Percentiles rank a stretch among this genome's conserved stretches.
phyloP scores from a whole-genome alignment of 768 basidiomycete species.

The Agrocybe pediades region DNA sequence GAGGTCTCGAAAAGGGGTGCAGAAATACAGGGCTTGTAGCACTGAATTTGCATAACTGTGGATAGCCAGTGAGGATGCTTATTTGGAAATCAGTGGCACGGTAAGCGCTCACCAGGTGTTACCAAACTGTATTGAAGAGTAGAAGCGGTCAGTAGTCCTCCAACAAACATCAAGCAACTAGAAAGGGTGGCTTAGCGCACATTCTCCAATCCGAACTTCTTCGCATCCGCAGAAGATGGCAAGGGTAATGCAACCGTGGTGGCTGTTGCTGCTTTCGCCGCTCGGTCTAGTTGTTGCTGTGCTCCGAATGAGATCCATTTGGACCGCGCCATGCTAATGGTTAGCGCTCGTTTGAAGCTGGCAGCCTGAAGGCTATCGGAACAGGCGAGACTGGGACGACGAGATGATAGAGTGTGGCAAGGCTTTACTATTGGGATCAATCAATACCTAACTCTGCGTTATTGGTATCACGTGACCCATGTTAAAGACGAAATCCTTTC shows the following conservation, averaged over 20 bases:
- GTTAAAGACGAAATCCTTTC: no score
- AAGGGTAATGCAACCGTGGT: slow-evolving; percentile 30
- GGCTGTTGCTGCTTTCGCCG: slow-evolving; percentile 21
- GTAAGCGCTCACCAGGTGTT: slow-evolving; percentile 79
- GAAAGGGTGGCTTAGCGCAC: slow-evolving; percentile 49
- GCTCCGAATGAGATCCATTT: slow-evolving; percentile 39
- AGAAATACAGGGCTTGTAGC: slow-evolving; percentile 95
- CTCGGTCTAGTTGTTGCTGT: slow-evolving; percentile 26
- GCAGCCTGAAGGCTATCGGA: slow-evolving; percentile 5
- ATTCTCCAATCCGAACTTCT: slow-evolving; percentile 97
- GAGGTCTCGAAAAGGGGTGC: slow-evolving; percentile 89
- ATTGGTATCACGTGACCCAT: slow-evolving; percentile 1
- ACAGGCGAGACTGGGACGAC: slow-evolving; percentile 5
- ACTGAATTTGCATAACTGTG: slow-evolving; percentile 98
- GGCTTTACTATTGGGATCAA: slow-evolving; percentile 3
- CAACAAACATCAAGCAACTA: background rate
- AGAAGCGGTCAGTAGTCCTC: slow-evolving; percentile 1
- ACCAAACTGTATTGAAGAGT: slow-evolving; percentile 65
- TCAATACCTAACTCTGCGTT: slow-evolving; percentile 5
- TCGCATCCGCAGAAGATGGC: slow-evolving; percentile 65
- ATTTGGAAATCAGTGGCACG: background rate
- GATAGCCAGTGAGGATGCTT: slow-evolving; percentile 19
- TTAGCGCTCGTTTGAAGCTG: slow-evolving; percentile 4
- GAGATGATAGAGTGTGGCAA: slow-evolving; percentile 6
- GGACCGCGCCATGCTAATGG: slow-evolving; percentile 34